Evolutionary conservation across 1,139 yeast genomes (phyloP).

Genomic region (Dujonia santamariae): DNA sequence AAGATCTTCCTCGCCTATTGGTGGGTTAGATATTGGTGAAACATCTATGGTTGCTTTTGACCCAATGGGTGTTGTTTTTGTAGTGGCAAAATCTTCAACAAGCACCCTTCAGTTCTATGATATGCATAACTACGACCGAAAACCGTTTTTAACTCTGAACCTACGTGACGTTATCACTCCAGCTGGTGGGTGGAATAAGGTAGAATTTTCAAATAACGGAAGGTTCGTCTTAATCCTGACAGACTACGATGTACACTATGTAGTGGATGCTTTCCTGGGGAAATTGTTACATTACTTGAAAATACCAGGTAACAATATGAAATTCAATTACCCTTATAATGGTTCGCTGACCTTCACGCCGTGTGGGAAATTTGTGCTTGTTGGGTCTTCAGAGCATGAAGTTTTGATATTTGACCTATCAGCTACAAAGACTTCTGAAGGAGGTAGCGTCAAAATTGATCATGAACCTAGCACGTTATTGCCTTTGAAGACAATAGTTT

Average conservation of each 20-base stretch:
- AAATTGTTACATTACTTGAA: slow-evolving; percentile 48
- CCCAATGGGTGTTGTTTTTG: slow-evolving; percentile 80
- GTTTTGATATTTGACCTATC: slow-evolving; percentile 64
- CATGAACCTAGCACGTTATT: slow-evolving; percentile 19
- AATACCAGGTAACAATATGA: slow-evolving; percentile 19
- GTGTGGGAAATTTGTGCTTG: slow-evolving; percentile 71
- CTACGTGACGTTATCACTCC: slow-evolving; percentile 19
- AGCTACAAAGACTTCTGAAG: slow-evolving; percentile 29
- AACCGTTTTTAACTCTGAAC: slow-evolving; percentile 42
- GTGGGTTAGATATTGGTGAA: slow-evolving; percentile 56
- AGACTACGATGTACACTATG: slow-evolving; percentile 47
- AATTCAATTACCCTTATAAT: slow-evolving; percentile 46
- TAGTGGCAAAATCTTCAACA: slow-evolving; percentile 50
- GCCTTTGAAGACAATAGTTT: slow-evolving; percentile 23
- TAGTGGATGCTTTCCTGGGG: slow-evolving; percentile 75
- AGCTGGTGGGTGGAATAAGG: slow-evolving; percentile 50
- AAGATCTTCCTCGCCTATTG: slow-evolving; percentile 58
- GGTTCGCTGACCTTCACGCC: slow-evolving; percentile 75
- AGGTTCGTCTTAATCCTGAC: slow-evolving; percentile 69
- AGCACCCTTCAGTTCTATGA: slow-evolving; percentile 60
- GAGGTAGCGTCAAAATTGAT: slow-evolving; percentile 16
- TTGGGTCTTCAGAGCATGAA: slow-evolving; percentile 57
- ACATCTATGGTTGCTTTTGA: slow-evolving; percentile 69
- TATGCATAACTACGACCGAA: slow-evolving; percentile 52
- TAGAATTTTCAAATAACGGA: slow-evolving; percentile 86